Percentiles rank a stretch among this genome's conserved stretches.
These are phyloP conservation scores for Beta corolliflora DNA, from an alignment of 179 eudicot species.

Conservation along the genomic window DNA sequence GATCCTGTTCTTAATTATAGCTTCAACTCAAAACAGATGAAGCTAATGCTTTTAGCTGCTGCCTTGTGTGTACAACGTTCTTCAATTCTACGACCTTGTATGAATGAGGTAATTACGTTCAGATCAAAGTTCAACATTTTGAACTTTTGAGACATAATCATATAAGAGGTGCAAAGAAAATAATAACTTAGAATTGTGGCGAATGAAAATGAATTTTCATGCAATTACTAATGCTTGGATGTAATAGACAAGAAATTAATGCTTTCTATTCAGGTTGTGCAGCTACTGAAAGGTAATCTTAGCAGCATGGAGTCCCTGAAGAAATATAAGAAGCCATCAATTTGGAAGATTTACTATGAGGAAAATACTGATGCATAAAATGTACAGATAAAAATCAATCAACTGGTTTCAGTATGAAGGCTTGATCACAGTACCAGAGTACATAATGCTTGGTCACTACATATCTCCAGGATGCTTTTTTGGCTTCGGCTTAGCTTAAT, in stretches of 20 bases:
- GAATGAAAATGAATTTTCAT: background rate
- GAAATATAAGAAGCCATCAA: constrained; percentile 39
- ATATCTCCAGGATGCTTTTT: background rate
- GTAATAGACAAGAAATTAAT: background rate
- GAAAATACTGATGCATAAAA: constrained; percentile 22
- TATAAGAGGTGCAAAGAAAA: background rate
- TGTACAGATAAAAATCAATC: constrained; percentile 2
- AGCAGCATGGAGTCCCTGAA: constrained; percentile 40
- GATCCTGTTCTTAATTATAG: constrained; percentile 34
- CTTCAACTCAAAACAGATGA: constrained; percentile 40
- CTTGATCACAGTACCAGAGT: background rate
- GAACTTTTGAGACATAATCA: background rate
- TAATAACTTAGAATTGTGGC: background rate
- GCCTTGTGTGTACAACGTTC: constrained; percentile 47
- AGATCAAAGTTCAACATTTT: no score
- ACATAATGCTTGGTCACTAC: background rate
- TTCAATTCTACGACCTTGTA: constrained; percentile 45
- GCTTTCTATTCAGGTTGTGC: constrained; percentile 33
- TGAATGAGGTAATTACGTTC: constrained; percentile 36
- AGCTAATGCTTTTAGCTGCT: constrained; percentile 44
- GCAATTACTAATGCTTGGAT: background rate
- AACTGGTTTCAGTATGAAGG: background rate
- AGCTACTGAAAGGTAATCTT: constrained; percentile 44
- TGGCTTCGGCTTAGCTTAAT: background rate
- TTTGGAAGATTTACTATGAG: constrained; percentile 42